Evolutionary conservation across 129 eudicot genomes (phyloP), one percentile per base, ranked within the genome.

Genomic region (Ambrosia trifida): DNA sequence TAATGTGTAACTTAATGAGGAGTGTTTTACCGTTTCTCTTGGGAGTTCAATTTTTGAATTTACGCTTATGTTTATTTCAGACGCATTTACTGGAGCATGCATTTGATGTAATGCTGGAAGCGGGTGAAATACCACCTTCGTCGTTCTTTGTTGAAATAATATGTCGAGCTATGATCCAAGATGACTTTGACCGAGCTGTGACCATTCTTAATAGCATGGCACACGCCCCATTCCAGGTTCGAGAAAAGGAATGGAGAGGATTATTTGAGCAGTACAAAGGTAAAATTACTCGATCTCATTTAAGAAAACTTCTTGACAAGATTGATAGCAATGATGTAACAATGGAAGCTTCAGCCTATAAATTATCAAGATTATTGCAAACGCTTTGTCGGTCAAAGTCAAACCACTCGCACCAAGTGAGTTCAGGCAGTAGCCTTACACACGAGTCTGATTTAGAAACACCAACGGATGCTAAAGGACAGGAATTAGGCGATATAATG

Each of bases 21-120:
- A 31, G 19, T 31, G 14, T 11, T 30, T n/a, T 35, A 63, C 4
- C 14, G 24, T 57, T 28, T 72, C 1, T 57, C 41, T 28, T 38
- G 54, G 64, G 10, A 36, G 35, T 11, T 19, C 52, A 38, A 38
- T 16, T n/a, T 44, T 64, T 57, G 4, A 19, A 32, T 5, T 3
- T 64, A 0, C 80, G 24, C 80, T 53, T 35, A 74, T 76, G 16
- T 65, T 64, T 50, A 62, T 81, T 63, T 72, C 89, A 93, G 98
- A 72, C 85, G 72, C 84, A 84, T 85, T 72, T 93, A 73, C 76
- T 93, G 81, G 95, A 93, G 70, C 96, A 93, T 84, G 95, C 98
- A n/a, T 87, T 93, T 85, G 89, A 85, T 54, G 63, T 84, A 3
- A 82, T 83, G 64, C 74, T 93, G 72, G 93, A 87, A 76, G 92